These are phyloP conservation scores for Daldinia decipiens DNA, from an alignment of 495 filamentous ascomycete genomes.

Conservation along the genomic window DNA sequence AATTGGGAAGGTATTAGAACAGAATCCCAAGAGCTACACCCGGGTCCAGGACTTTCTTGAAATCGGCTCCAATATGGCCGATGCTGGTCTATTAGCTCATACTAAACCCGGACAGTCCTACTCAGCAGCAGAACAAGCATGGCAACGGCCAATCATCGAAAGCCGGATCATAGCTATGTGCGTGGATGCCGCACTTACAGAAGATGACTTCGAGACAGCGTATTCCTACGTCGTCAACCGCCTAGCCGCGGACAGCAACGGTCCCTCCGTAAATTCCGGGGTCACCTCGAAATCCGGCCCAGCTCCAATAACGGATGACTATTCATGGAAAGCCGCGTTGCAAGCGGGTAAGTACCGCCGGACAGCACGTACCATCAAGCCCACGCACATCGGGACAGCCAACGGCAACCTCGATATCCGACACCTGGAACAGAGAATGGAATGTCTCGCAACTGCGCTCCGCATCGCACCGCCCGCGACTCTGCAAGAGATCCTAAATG, in stretches of 20 bases:
- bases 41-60: constrained; percentile 83
- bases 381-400: constrained; percentile 63
- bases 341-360: constrained; percentile 83
- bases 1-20: constrained; percentile 84
- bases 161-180: constrained; percentile 86
- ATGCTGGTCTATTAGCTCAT: constrained; percentile 67
- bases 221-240: constrained; percentile 91
- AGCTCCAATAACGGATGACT: constrained; percentile 68
- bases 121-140: constrained; percentile 19
- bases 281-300: background rate
- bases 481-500: constrained; percentile 83
- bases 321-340: constrained; percentile 92
- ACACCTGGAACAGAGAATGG: constrained; percentile 84
- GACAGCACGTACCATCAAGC: constrained; percentile 54
- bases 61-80: constrained; percentile 79
- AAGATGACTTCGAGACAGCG: constrained; percentile 95
- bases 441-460: constrained; percentile 86
- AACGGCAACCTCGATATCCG: constrained; percentile 67
- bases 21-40: constrained; percentile 87
- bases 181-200: constrained; percentile 82
- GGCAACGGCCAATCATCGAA: constrained; percentile 56
- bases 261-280: constrained; percentile 25
- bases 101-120: constrained; percentile 37
- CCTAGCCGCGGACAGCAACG: constrained; percentile 48
- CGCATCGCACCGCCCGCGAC: constrained; percentile 80